Evolutionary conservation across 139 green algal genomes (phyloP).

Genomic region (Coelastrella sp.): DNA sequence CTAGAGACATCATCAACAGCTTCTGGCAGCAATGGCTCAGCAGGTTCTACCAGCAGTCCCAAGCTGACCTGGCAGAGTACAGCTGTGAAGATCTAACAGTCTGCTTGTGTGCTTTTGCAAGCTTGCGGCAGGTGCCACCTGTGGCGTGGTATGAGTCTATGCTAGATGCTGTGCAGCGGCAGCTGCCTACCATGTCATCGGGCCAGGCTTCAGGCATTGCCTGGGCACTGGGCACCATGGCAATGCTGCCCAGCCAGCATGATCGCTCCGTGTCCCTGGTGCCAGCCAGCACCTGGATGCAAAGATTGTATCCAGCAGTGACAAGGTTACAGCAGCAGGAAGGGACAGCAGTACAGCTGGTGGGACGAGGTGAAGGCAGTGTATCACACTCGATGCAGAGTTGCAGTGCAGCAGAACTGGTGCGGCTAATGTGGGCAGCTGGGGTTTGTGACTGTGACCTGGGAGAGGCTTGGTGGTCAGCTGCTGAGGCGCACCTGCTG

Average conservation of each 20-base stretch:
- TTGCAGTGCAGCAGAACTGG: constrained; percentile 16
- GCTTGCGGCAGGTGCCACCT: constrained; percentile 4
- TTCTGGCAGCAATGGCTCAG: constrained; percentile 37
- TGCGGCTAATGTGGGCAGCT: constrained; percentile 43
- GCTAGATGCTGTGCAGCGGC: constrained; percentile 31
- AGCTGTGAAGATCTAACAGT: constrained; percentile 27
- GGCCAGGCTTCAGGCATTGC: constrained; percentile 29
- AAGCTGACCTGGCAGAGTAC: not conserved
- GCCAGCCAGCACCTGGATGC: constrained; percentile 13
- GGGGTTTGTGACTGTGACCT: constrained; percentile 33
- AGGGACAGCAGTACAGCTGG: not conserved
- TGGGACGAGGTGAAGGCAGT: not conserved
- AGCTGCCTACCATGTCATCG: not conserved
- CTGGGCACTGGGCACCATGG: constrained; percentile 19
- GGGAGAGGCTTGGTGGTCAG: constrained; percentile 19
- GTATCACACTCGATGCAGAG: not conserved
- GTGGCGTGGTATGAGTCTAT: constrained; percentile 34
- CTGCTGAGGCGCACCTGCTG: constrained; percentile 17
- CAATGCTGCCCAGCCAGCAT: constrained; percentile 36
- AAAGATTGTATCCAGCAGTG: not conserved
- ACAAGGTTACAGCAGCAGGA: not conserved
- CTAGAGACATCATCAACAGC: not conserved
- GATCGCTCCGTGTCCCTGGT: constrained; percentile 6
- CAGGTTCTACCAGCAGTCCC: not conserved
- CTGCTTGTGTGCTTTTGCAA: not conserved